Percentiles rank a stretch among this genome's conserved stretches.
These are phyloP conservation scores for Salix suchowensis DNA, from an alignment of 345 rosid species.

Conservation along the genomic window DNA sequence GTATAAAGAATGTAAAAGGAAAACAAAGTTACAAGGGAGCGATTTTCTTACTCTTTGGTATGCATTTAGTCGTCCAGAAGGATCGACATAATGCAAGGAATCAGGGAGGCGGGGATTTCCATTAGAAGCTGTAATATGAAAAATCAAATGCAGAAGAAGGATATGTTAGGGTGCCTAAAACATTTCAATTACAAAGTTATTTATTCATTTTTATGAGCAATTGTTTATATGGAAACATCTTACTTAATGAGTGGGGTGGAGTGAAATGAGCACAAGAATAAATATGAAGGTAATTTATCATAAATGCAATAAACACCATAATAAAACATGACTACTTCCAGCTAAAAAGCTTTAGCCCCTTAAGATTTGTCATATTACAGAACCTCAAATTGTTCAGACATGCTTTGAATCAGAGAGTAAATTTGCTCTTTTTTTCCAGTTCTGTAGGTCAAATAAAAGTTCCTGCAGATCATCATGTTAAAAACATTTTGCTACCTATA, in stretches of 20 bases:
- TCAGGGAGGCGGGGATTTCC: slow-evolving; percentile 89
- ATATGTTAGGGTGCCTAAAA: neutral
- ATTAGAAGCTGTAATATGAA: slow-evolving; percentile 66
- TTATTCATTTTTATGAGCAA: neutral
- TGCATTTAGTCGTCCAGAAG: slow-evolving; percentile 63
- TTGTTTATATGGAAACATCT: neutral
- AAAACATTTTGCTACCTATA: neutral
- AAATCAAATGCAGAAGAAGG: neutral
- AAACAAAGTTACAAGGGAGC: neutral
- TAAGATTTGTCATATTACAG: neutral
- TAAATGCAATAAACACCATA: neutral
- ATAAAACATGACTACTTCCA: neutral
- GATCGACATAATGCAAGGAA: slow-evolving; percentile 79
- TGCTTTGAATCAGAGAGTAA: neutral
- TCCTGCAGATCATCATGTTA: neutral
- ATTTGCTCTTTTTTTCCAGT: neutral
- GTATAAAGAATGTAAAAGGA: slow-evolving; percentile 4
- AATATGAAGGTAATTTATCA: neutral
- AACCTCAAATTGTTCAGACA: neutral
- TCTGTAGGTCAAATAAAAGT: neutral
- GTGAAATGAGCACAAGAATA: neutral
- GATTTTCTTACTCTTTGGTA: slow-evolving; percentile 57
- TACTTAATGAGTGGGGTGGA: neutral
- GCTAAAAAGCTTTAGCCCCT: neutral
- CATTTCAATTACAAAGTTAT: neutral